Evolutionary conservation across 1,139 yeast species (phyloP).

Genomic region (Lodderomyces orthopsilosis): DNA sequence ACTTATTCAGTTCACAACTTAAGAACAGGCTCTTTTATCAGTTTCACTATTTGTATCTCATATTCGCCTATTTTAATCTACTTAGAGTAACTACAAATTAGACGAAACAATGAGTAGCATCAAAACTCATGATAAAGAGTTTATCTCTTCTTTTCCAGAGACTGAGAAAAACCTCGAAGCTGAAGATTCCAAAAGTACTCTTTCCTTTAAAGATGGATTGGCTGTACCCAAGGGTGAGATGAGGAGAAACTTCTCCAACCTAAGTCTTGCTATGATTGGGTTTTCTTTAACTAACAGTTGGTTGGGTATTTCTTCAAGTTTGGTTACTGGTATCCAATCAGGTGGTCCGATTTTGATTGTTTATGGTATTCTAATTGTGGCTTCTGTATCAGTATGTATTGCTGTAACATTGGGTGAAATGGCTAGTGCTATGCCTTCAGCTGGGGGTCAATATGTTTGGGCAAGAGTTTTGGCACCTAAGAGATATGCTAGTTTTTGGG

Average conservation of each 20-base stretch:
- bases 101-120: neutral
- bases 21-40: neutral
- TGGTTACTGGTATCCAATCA: slow-evolving; percentile 59
- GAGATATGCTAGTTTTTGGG: slow-evolving; percentile 44
- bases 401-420: slow-evolving; percentile 47
- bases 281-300: slow-evolving; percentile 70
- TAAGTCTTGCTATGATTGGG: slow-evolving; percentile 63
- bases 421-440: slow-evolving; percentile 52
- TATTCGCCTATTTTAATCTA: neutral
- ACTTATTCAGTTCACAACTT: neutral
- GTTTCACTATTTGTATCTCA: neutral
- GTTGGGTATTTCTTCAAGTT: slow-evolving; percentile 54
- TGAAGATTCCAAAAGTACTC: slow-evolving; percentile 2
- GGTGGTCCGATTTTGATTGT: slow-evolving; percentile 70
- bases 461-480: slow-evolving; percentile 53
- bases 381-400: slow-evolving; percentile 41
- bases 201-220: slow-evolving; percentile 3
- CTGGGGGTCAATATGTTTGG: slow-evolving; percentile 66
- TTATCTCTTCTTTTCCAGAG: slow-evolving; percentile 6
- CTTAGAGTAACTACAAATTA: neutral
- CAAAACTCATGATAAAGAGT: neutral
- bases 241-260: slow-evolving; percentile 49
- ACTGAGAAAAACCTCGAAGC: slow-evolving; percentile 7
- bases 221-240: slow-evolving; percentile 27
- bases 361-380: slow-evolving; percentile 65